Percentiles rank a stretch among this genome's conserved stretches.
Conservation (phyloP, 1,284 basidiomycete species). For the Trichosporon sp. region DNA sequence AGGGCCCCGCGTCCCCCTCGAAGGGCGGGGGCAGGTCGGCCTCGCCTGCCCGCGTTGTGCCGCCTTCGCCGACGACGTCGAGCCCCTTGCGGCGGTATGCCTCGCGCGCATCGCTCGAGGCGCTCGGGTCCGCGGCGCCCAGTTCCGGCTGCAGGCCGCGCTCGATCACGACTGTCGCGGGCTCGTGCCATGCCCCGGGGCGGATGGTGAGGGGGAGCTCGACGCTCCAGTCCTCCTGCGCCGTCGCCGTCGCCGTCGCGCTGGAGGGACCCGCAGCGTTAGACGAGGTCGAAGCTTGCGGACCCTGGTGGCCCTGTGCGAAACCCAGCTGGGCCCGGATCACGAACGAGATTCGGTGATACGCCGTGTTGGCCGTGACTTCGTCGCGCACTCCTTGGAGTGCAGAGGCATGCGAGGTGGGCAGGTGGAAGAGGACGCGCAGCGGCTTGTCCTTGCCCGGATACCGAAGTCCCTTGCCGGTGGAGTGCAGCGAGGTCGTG, state of each 20-base stretch:
- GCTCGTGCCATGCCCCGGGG: conserved; percentile 47
- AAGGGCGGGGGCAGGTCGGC: conserved; percentile 46
- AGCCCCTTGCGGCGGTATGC: conserved; percentile 55
- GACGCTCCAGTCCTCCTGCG: conserved; percentile 38
- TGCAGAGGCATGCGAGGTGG: conserved; percentile 34
- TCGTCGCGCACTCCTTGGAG: conserved; percentile 49
- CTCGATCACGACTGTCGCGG: conserved; percentile 41
- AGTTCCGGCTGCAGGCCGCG: conserved; percentile 35
- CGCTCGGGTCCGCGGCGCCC: conserved; percentile 24
- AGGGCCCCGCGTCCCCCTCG: conserved; percentile 36
- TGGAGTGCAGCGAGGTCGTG: conserved; percentile 34
- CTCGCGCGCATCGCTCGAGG: conserved; percentile 41
- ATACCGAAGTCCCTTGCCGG: conserved; percentile 55
- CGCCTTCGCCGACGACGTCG: conserved; percentile 51
- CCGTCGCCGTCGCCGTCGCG: not conserved
- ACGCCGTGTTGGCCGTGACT: conserved; percentile 43
- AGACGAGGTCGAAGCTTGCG: too few relatives aligned
- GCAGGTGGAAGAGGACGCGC: conserved; percentile 53
- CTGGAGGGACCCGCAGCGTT: conserved; percentile 24
- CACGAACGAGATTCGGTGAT: conserved; percentile 48
- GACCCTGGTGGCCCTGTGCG: conserved; percentile 15
- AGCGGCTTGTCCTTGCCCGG: conserved; percentile 42
- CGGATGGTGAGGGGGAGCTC: conserved; percentile 42
- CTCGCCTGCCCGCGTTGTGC: conserved; percentile 37
- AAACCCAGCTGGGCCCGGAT: conserved; percentile 51